These are phyloP conservation scores for Nothophytophthora sp. DNA, from an alignment of 352 stramenopile species.

Conservation along the genomic window DNA sequence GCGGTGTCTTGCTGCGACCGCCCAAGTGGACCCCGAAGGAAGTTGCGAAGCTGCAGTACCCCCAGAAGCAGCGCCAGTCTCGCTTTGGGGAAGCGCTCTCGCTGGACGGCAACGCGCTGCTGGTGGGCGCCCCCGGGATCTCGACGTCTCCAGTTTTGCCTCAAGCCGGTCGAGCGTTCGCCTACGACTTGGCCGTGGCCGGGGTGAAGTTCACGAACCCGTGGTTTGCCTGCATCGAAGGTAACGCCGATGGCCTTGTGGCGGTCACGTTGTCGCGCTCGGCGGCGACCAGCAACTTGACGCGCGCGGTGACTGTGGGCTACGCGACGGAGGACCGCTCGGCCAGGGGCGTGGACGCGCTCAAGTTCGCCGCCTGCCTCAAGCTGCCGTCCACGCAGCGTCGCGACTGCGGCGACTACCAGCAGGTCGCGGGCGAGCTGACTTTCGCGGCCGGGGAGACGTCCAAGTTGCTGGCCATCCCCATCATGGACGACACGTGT, in stretches of 20 bases:
- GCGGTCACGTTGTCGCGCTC: conserved; percentile 58
- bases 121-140: conserved; percentile 61
- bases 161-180: conserved; percentile 58
- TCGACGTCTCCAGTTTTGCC: conserved; percentile 41
- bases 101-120: conserved; percentile 54
- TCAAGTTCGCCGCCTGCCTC: conserved; percentile 64
- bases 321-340: conserved; percentile 82
- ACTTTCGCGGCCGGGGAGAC: conserved; percentile 90
- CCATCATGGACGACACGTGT: conserved; percentile 95
- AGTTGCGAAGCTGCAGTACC: conserved; percentile 76
- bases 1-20: conserved; percentile 56
- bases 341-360: conserved; percentile 49
- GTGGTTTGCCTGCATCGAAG: conserved; percentile 67
- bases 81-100: conserved; percentile 58
- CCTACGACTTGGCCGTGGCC: conserved; percentile 60
- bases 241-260: conserved; percentile 53
- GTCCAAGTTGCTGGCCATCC: conserved; percentile 86
- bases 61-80: conserved; percentile 58
- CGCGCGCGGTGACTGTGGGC: conserved; percentile 54
- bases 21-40: conserved; percentile 76
- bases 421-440: conserved; percentile 80
- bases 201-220: conserved; percentile 57
- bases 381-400: conserved; percentile 57
- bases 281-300: conserved; percentile 35
- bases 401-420: conserved; percentile 70